Percentiles rank a stretch among this genome's conserved stretches.
These are phyloP conservation scores for bread wheat (Triticum aestivum) DNA, from an alignment of 176 grass and related monocot genomes.

Conservation along the genomic window IWGSC_CS_RefSeq_v2.1 NC_057805.1:43850905-43851404, in stretches of 20 bases:
- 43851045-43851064: conserved; percentile 69
- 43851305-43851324: conserved; percentile 64
- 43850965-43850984: conserved; percentile 81
- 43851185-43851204: conserved; percentile 51
- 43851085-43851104: conserved; percentile 81
- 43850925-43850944: conserved; percentile 65
- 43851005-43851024: conserved; percentile 81
- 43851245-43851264: conserved; percentile 70
- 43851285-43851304: conserved; percentile 87
- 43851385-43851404: conserved; percentile 92
- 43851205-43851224: conserved; percentile 57
- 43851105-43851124: conserved; percentile 72
- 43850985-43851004: conserved; percentile 84
- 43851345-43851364: conserved; percentile 70
- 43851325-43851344: conserved; percentile 84
- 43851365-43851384: conserved; percentile 71
- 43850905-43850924: conserved; percentile 48
- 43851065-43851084: conserved; percentile 73
- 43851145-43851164: conserved; percentile 59
- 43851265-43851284: conserved; percentile 89
- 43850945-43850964: conserved; percentile 66
- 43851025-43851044: conserved; percentile 88
- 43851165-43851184: conserved; percentile 68
- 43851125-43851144: conserved; percentile 60
- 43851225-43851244: conserved; percentile 52